Evolutionary conservation across 768 basidiomycete genomes (phyloP), one percentile per base, ranked within the genome.

Genomic region (Russula brevipes): DNA sequence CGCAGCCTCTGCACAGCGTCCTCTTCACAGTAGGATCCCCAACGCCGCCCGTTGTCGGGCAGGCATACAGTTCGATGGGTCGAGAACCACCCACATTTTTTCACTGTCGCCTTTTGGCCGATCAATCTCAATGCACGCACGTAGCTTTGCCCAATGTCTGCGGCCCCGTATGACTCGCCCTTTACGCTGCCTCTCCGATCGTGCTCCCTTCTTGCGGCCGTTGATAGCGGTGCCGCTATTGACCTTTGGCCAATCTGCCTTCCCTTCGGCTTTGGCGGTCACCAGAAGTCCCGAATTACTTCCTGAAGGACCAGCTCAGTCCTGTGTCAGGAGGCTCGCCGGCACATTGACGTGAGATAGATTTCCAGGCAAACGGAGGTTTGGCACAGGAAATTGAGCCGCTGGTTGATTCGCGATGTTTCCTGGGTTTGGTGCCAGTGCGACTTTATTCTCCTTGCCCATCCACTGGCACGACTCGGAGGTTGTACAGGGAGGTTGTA

Each of bases 1-100:
- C 78, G 69, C 92, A 95, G 1, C 78, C 77, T 71, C 82, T 84
- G 75, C 92, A 95, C 7, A 93, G 69, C 1, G 86, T 83, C 11
- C 92, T 85, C 72, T 94, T 95, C n/a, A 94, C 80, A 0, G 81
- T 76, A 0, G 92, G 91, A 71, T 94, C 92, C 68, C 92, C 92
- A 66, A 49, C 1, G 38, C 2, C 11, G 3, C 7, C 54, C 10
- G 54, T 49, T 24, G 17, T 49, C 2, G 52, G 7, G 24, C 33
- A 36, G 44, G n/a, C 10, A 51, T n/a, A 24, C 52, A 5, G 38
- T 11, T 30, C 4, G 3, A 39, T 12, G 45, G n/a, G n/a, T 7
- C 17, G 24, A 41, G 49, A 1, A 24, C 24, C 1, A 75, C 82
- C 47, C 44, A 93, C 92, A 93, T 85, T 70, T 85, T 85, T 24